Base-by-base conservation (phyloP, 2,329 filamentous ascomycete species). In the Ophiostoma sp. region DNA sequence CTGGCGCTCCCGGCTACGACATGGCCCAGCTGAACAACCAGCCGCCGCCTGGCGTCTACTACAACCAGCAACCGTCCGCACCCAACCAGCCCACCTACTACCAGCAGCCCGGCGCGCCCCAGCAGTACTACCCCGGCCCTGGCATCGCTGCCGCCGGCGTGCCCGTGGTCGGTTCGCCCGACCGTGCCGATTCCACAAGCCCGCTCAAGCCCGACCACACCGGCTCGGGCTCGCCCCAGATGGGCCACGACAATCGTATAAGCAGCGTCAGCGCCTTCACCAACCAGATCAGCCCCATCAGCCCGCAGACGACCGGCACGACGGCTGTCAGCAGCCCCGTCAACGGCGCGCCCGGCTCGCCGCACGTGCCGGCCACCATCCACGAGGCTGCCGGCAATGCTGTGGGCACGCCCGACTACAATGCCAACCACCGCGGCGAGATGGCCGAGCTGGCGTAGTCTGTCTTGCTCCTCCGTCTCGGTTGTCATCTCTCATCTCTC, bases 401-500 rank as follows among this genome's bases (percentile, higher is more conserved):
- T 0, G 67, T 74, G 2, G 72, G 72, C 10, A 67, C 33, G 13
- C 57, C 67, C 20, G 68, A 68, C n/a, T 62, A 54, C n/a, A 69
- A 71, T 60, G 68, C 67, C 33, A 69, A 74, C 67, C 73, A 74
- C 71, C 73, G 64, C 60, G 73, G 73, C 62, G 10, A 71, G 69
- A 73, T 74, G 71, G 70, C 71, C 67, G 73, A 74, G 72, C 67
- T 74, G 62, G 72, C 72, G 3, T 74, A 68, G 23, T 11, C 10
- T 10, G 5, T 8, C 5, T n/a, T 20, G 8, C 11, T 52, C 1
- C n/a, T 52, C 17, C 27, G 1, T 57, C 23, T 0, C n/a, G 7
- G 1, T 17, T 57, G n/a, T 27, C 7, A 27, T 57, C n/a, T 57
- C 23, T 10, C 4, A 23, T 23, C 6, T 54, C n/a, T 1, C 20